Percentiles rank a stretch among this genome's conserved stretches.
These are phyloP conservation scores for Truncatella angustata DNA, from an alignment of 2,329 filamentous ascomycete genomes.

Conservation along the genomic window DNA sequence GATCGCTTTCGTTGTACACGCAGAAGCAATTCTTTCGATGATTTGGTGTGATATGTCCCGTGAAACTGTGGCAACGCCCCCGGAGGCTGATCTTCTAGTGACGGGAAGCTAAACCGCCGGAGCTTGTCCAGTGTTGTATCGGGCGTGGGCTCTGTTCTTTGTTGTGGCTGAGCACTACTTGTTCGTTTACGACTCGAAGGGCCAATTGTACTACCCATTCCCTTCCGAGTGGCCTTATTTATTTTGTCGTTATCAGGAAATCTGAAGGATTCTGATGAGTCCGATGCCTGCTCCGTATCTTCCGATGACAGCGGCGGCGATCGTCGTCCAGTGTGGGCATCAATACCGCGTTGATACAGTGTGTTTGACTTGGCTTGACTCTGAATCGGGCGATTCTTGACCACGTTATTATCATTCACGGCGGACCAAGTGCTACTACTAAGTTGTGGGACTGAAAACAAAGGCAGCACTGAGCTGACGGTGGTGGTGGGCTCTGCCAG, in stretches of 20 bases:
- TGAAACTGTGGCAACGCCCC: slow-evolving; percentile 20
- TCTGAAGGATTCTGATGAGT: not conserved
- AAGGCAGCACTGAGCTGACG: slow-evolving; percentile 24
- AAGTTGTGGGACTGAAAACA: slow-evolving; percentile 13
- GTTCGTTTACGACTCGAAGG: no score
- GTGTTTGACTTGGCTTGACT: no score
- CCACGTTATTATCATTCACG: no score
- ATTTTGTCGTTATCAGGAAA: no score
- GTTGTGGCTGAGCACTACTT: no score
- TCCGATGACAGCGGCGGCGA: slow-evolving; percentile 7
- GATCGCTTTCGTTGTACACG: slow-evolving; percentile 13
- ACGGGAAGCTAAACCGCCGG: slow-evolving; percentile 26
- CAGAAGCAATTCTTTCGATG: slow-evolving; percentile 10
- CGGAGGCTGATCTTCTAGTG: slow-evolving; percentile 20
- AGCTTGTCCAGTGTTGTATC: slow-evolving; percentile 17
- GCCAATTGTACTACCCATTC: no score
- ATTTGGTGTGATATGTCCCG: not conserved
- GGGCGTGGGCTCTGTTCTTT: no score
- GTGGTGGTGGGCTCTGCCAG: slow-evolving; percentile 28
- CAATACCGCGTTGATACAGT: slow-evolving; percentile 24
- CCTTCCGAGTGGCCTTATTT: no score
- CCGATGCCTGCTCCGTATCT: not conserved
- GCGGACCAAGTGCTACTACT: no score
- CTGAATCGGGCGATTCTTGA: no score
- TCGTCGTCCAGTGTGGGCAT: slow-evolving; percentile 22